Evolutionary conservation across 495 filamentous ascomycete species (phyloP), one percentile per base, ranked within the genome.

Genomic region (Patellaria atrata): DNA sequence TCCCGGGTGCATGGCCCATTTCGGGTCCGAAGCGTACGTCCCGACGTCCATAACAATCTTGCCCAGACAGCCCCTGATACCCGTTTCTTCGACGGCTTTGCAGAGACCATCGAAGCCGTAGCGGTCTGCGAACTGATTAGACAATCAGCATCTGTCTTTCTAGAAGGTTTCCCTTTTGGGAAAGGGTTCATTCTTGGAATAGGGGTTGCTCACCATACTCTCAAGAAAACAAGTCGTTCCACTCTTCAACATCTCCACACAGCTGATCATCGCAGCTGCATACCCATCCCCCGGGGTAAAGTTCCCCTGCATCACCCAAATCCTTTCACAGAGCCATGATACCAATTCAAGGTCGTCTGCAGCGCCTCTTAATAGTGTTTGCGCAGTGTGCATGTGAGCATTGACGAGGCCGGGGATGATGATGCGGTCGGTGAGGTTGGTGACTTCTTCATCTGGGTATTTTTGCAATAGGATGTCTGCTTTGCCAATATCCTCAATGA

Each of bases 1-100:
- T 5, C 63, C 63, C 0, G 62, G 60, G 45, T 67, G 60, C 62
- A 65, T 65, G 4, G 61, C 60, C 62, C 62, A 65, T 2, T 58
- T 57, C 15, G 61, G 50, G 27, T 65, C 61, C 39, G 59, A 40
- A 2, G 61, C 60, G 36, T 65, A 64, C 5, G 46, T 59, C 5
- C 25, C 60, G 51, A 25, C 54, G 14, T 42, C 39, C 40, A 42
- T 44, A 26, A 45, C 42, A 15, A 45, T 41, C 24, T 45, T 45
- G 30, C 37, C 42, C 15, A 45, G 18, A 27, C 42, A 45, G 13
- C 37, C 42, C n/a, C 42, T 22, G 17, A 41, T 45, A 2, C 42
- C 42, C 15, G 25, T 31, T 17, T 45, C 42, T 14, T 5, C 24
- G 4, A 45, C 37, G 8, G 42, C 42, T 16, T 33, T 18, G 22